These are phyloP conservation scores for Diaporthe citrichinensis DNA, from an alignment of 2,329 filamentous ascomycete genomes.

Conservation along the genomic window DNA sequence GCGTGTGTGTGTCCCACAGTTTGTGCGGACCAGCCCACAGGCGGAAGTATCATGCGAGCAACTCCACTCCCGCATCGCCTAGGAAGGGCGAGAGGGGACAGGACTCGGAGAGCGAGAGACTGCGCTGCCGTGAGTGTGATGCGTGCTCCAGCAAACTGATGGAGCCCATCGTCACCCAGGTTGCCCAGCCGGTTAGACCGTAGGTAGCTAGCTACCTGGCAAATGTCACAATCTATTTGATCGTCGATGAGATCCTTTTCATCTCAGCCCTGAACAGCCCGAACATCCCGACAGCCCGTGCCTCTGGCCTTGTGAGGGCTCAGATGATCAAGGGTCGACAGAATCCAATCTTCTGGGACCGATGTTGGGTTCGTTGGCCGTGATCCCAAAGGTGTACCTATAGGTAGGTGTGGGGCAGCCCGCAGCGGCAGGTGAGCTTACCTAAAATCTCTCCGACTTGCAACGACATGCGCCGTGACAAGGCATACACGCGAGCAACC, in stretches of 20 bases:
- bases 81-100: background rate
- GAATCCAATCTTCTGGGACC: background rate
- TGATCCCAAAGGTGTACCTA: background rate
- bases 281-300: background rate
- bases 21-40: conserved; percentile 18
- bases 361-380: background rate
- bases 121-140: background rate
- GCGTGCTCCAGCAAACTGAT: background rate
- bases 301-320: background rate
- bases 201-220: background rate
- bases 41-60: conserved; percentile 19
- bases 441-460: conserved; percentile 31
- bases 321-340: conserved; percentile 6
- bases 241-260: background rate
- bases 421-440: conserved; percentile 11
- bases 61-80: conserved; percentile 1
- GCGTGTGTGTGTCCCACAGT: background rate
- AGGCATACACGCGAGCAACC: too few species aligned
- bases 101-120: background rate
- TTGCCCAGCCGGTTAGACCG: too few species aligned
- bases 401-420: conserved; percentile 18
- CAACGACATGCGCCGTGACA: conserved; percentile 30
- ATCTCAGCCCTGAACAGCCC: background rate
- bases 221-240: background rate
- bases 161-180: too few species aligned